phyloP scores from a whole-genome alignment of 1,139 yeast species.

The Debaryomyces psychrophilus region DNA sequence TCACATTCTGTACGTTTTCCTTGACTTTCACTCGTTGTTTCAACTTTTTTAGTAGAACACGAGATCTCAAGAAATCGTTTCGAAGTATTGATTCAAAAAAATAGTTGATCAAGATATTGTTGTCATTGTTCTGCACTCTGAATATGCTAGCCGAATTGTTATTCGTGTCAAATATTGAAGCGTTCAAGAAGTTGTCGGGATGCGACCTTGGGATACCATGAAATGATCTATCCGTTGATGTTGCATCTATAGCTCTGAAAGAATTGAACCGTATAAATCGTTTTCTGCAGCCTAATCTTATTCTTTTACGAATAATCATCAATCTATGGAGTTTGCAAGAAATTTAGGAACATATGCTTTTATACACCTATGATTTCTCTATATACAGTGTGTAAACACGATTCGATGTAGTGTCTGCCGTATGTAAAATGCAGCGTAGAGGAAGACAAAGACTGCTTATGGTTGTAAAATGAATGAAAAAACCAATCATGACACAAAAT shows the following conservation, averaged over 20 bases:
- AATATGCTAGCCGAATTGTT: conserved; percentile 5
- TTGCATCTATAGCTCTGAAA: neutral
- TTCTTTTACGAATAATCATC: conserved; percentile 3
- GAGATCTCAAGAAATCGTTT: conserved; percentile 11
- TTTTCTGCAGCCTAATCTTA: neutral
- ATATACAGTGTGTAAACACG: neutral
- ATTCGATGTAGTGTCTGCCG: neutral
- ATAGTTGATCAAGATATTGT: conserved; percentile 11
- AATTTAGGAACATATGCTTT: neutral
- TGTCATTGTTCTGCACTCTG: conserved; percentile 10
- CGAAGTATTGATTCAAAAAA: conserved; percentile 10
- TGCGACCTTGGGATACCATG: conserved; percentile 6
- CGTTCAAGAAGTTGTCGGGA: conserved; percentile 8
- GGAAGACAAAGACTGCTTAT: neutral
- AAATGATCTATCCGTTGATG: neutral
- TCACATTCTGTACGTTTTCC: conserved; percentile 7
- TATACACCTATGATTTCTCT: neutral
- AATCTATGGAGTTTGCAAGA: neutral
- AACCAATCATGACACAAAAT: conserved; percentile 1
- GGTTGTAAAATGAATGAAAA: conserved; percentile 1
- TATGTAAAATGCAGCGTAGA: neutral
- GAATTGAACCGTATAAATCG: neutral
- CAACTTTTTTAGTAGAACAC: conserved; percentile 6
- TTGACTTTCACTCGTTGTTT: conserved; percentile 2
- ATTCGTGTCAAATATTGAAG: conserved; percentile 5